Base-by-base conservation (phyloP, 306 rosid genomes). In the Erythrophleum fordii region DNA sequence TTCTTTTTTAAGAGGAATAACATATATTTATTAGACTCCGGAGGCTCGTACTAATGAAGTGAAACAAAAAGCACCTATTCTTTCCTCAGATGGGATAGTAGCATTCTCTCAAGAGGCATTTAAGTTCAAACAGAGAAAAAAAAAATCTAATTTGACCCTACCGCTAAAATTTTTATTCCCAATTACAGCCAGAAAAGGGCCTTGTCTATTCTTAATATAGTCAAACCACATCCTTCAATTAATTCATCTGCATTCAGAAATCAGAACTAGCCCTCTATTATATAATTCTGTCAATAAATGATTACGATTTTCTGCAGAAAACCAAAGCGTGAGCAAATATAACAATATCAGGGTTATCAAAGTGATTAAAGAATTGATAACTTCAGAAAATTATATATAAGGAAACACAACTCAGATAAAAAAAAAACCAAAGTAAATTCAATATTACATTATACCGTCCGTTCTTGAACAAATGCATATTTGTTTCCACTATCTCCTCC, bases 391-490 rank as follows among this genome's bases (percentile, higher is more conserved):
- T 20, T 70, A 34, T 5, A 11, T 18, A 26, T 26, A 23, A 65
- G 64, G 41, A 66, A 42, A 78, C 2, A 48, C 35, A 25, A 53
- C 67, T 10, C 5, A 8, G 11, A 28, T 5, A 37, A 77, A 11
- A 5, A 78, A 7, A 11, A 7, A 11, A 1, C 11, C 35, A 55
- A 11, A 58, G 67, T 53, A 56, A 51, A 76, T 5, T 49, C 41
- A 41, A 52, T 68, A 90, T 92, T 94, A 94, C 98, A 86, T 94
- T 92, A 87, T 91, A 85, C 92, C 93, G 98, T 88, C 93, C 90
- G 85, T 87, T 91, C 79, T 76, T 60, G 8, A 85, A 81, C 61
- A n/a, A 42, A 69, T 78, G 48, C 52, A 79, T 81, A 77, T 64
- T 73, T 51, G 83, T 79, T 73, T 84, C 82, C 53, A 5, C 66